A percentile compares a stretch with the other conserved stretches of the same genome.
phyloP scores from a whole-genome alignment of 768 basidiomycete species.

The Podaxis sp. region DNA sequence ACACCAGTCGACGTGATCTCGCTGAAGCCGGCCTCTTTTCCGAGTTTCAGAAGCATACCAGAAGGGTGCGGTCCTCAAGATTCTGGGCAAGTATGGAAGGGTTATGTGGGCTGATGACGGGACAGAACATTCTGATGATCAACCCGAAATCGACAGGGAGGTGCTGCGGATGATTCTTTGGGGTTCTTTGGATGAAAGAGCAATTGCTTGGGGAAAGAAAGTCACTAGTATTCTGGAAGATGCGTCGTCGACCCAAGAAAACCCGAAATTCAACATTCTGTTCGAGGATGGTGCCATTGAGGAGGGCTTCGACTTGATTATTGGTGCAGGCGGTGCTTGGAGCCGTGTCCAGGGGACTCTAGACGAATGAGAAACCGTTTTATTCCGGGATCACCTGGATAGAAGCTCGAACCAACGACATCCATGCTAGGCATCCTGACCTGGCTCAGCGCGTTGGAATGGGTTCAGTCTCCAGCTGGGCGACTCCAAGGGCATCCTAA shows the following conservation, averaged over 20 bases:
- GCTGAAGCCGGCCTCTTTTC: constrained; percentile 20
- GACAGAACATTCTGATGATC: constrained; percentile 5
- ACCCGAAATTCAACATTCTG: constrained; percentile 11
- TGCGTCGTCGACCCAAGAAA: neutral
- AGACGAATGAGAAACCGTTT: constrained; percentile 23
- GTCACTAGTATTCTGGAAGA: constrained; percentile 11
- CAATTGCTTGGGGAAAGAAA: constrained; percentile 19
- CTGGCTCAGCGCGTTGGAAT: too few relatives aligned
- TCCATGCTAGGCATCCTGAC: too few relatives aligned
- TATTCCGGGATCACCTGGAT: constrained; percentile 26
- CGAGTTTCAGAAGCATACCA: constrained; percentile 18
- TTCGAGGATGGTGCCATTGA: constrained; percentile 12
- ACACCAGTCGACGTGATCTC: constrained; percentile 21
- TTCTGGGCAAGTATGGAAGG: constrained; percentile 15
- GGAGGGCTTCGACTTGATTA: constrained; percentile 18
- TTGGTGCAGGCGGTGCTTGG: constrained; percentile 32
- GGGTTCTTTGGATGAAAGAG: constrained; percentile 18
- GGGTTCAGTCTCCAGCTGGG: too few relatives aligned
- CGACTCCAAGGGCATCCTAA: too few relatives aligned
- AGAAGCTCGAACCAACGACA: too few relatives aligned
- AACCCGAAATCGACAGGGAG: constrained; percentile 23
- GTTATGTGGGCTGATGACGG: constrained; percentile 8
- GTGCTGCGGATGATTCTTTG: constrained; percentile 22
- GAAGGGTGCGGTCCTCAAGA: constrained; percentile 13
- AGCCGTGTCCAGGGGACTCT: constrained; percentile 30